These are phyloP conservation scores for Cyclostephanos tholiformis DNA, from an alignment of 108 stramenopile genomes.

Conservation along the genomic window DNA sequence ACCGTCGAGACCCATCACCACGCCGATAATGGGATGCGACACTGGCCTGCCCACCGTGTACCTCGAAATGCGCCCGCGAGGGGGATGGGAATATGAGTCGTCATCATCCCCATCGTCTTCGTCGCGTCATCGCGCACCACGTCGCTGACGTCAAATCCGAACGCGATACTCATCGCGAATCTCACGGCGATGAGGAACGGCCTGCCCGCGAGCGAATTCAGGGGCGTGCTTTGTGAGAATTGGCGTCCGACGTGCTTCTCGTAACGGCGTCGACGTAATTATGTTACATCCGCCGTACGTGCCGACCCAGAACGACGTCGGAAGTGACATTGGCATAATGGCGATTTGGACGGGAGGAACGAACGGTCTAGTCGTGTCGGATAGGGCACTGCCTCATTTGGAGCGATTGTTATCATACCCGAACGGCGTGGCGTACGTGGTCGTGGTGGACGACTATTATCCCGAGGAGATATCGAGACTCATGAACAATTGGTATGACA, in stretches of 20 bases:
- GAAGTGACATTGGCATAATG: constrained; percentile 80
- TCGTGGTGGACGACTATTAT: constrained; percentile 87
- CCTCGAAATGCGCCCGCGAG: no score
- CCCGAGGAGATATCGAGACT: constrained; percentile 63
- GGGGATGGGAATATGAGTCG: no score
- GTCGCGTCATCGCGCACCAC: constrained; percentile 23
- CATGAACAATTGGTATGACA: constrained; percentile 44
- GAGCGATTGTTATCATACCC: constrained; percentile 63
- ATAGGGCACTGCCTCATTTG: constrained; percentile 83
- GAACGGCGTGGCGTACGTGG: constrained; percentile 79
- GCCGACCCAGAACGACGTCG: constrained; percentile 86
- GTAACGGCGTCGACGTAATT: constrained; percentile 62
- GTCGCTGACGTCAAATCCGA: constrained; percentile 82
- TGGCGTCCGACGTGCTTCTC: constrained; percentile 59
- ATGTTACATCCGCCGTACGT: constrained; percentile 96
- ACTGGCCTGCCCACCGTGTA: no score
- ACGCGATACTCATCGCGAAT: constrained; percentile 67
- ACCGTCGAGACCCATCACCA: no score
- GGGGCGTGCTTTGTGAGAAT: constrained; percentile 71
- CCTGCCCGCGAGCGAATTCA: constrained; percentile 26
- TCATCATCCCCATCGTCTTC: no score
- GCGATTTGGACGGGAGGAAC: constrained; percentile 92
- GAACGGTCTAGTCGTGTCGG: constrained; percentile 78
- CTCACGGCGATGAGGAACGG: constrained; percentile 66
- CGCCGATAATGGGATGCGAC: no score